Conservation (phyloP, 2,329 filamentous ascomycete species). For the Cladosporium sp. region DNA sequence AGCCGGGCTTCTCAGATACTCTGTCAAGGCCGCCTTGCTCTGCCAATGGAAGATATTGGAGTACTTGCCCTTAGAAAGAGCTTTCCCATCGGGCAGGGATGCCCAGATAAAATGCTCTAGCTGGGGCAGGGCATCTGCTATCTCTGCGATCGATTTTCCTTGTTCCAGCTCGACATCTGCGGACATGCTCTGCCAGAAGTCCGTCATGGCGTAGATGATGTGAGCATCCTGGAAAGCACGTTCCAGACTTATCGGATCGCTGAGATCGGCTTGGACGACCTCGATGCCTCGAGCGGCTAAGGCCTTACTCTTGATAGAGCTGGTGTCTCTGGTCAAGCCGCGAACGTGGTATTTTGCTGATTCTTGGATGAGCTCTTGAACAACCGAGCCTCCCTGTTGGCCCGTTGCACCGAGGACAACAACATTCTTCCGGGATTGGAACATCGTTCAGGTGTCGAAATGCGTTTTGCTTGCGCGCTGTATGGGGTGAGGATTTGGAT, state of each 20-base stretch:
- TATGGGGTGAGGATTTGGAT: too few relatives aligned
- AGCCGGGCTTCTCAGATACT: neutral
- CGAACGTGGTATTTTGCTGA: conserved; percentile 48
- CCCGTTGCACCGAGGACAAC: conserved; percentile 6
- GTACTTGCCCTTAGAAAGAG: neutral
- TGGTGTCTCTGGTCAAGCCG: conserved; percentile 50
- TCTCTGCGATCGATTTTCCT: neutral
- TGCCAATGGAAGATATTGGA: conserved; percentile 11
- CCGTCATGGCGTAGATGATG: conserved; percentile 49
- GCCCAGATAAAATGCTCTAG: conserved; percentile 11
- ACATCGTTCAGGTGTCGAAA: neutral
- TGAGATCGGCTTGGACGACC: conserved; percentile 49
- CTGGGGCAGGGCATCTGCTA: neutral
- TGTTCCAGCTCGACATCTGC: neutral
- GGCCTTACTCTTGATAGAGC: conserved; percentile 41
- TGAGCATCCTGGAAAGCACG: conserved; percentile 43
- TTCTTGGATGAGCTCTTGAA: conserved; percentile 39
- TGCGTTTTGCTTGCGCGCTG: too few relatives aligned
- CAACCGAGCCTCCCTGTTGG: conserved; percentile 48
- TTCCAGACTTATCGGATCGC: conserved; percentile 42
- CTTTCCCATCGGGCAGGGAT: conserved; percentile 5
- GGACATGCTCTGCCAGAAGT: conserved; percentile 12
- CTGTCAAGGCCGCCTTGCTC: conserved; percentile 8
- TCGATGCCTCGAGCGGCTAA: conserved; percentile 47
- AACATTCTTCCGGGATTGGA: neutral